phyloP scores from a whole-genome alignment of 495 filamentous ascomycete species.

The Talaromyces thailandensis region DNA sequence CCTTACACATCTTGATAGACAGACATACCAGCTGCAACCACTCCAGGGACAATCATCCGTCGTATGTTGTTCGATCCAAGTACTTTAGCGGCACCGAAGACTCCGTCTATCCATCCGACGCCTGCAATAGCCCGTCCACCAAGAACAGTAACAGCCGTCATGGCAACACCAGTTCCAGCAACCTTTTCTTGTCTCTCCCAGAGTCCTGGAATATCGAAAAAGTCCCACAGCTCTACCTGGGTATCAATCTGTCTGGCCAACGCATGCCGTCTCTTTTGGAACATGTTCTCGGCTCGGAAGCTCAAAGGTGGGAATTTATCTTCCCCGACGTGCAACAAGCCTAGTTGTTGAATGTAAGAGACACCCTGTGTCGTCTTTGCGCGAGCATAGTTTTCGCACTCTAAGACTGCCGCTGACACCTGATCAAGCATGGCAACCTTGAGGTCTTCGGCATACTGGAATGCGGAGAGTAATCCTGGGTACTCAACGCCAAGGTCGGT shows the following conservation, averaged over 20 bases:
- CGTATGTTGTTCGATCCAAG: conserved; percentile 79
- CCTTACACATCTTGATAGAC: conserved; percentile 1
- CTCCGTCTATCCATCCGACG: conserved; percentile 81
- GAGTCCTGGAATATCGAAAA: conserved; percentile 76
- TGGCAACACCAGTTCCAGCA: conserved; percentile 82
- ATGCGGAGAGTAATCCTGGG: conserved; percentile 73
- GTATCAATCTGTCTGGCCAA: conserved; percentile 78
- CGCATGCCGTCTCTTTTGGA: conserved; percentile 67
- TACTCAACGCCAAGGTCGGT: conserved; percentile 74
- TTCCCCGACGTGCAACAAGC: conserved; percentile 74
- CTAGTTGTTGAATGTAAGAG: conserved; percentile 76
- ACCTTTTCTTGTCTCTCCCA: conserved; percentile 91
- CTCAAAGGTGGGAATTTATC: conserved; percentile 73
- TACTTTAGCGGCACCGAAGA: conserved; percentile 66
- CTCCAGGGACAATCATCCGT: conserved; percentile 69
- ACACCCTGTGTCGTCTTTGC: conserved; percentile 73
- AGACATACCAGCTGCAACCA: conserved; percentile 66
- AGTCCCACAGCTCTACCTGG: conserved; percentile 81
- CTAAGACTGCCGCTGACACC: conserved; percentile 65
- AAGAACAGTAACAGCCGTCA: conserved; percentile 83
- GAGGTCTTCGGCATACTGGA: conserved; percentile 88
- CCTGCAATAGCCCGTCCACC: conserved; percentile 74
- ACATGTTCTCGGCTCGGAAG: conserved; percentile 90
- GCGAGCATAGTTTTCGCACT: conserved; percentile 79
- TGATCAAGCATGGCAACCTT: conserved; percentile 85